Conservation (phyloP, 164 flowering plant species). For the Piper betle region DNA sequence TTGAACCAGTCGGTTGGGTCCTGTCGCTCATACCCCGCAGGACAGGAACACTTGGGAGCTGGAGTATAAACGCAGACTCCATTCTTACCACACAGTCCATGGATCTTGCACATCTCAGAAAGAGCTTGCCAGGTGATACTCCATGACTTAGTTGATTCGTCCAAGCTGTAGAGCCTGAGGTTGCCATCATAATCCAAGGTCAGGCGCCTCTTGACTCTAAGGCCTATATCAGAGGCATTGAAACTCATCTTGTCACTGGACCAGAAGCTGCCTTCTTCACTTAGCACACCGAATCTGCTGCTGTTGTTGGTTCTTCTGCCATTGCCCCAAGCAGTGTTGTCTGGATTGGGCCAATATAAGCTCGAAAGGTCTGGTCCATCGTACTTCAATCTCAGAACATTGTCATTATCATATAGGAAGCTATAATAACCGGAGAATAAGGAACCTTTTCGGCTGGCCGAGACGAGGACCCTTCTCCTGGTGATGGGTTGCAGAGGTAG, state of each 20-base stretch:
- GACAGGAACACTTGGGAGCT: slow-evolving; percentile 10
- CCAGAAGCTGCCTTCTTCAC: slow-evolving; percentile 9
- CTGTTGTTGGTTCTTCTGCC: slow-evolving; percentile 11
- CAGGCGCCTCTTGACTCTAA: slow-evolving; percentile 8
- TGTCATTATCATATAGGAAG: slow-evolving; percentile 8
- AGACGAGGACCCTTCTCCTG: slow-evolving; percentile 5
- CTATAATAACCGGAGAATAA: slow-evolving; percentile 6
- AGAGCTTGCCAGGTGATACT: slow-evolving; percentile 11
- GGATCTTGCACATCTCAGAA: slow-evolving; percentile 6
- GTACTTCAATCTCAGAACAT: slow-evolving; percentile 9
- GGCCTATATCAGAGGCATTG: slow-evolving; percentile 13
- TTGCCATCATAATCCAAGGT: slow-evolving; percentile 17
- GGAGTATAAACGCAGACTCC: slow-evolving; percentile 14
- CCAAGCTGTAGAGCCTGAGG: slow-evolving; percentile 15
- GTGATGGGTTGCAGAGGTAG: slow-evolving; percentile 12
- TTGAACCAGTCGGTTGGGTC: slow-evolving; percentile 12
- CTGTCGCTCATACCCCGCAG: slow-evolving; percentile 7
- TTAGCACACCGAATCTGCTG: slow-evolving; percentile 9
- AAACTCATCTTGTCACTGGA: slow-evolving; percentile 7
- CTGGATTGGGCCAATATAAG: slow-evolving; percentile 15
- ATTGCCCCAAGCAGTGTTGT: background rate
- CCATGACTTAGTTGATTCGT: slow-evolving; percentile 9
- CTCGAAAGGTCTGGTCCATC: slow-evolving; percentile 17
- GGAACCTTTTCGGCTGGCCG: slow-evolving; percentile 4
- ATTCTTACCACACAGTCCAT: slow-evolving; percentile 15